Percentiles rank a stretch among this genome's conserved stretches.
Evolutionary conservation across 495 filamentous ascomycete species (phyloP).

Genomic region (Poronia punctata): DNA sequence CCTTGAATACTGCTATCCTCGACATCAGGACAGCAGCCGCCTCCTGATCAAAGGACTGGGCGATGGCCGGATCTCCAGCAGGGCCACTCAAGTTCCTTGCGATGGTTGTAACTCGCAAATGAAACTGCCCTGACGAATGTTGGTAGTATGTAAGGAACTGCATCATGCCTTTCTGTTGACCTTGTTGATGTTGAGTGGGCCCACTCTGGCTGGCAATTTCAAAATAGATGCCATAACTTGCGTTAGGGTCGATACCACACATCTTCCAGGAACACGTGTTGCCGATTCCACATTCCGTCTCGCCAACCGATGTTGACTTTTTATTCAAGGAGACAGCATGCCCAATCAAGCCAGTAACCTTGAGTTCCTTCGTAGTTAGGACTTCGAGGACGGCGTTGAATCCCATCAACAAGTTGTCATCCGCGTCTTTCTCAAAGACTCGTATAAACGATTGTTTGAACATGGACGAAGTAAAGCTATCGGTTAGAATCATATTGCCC

Average conservation of each 20-base stretch:
- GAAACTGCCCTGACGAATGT: constrained; percentile 91
- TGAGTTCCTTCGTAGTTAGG: constrained; percentile 94
- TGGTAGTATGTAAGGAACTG: constrained; percentile 99
- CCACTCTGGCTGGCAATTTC: constrained; percentile 95
- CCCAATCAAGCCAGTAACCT: constrained; percentile 96
- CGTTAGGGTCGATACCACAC: constrained; percentile 91
- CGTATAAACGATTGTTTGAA: constrained; percentile 99
- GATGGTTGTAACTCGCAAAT: constrained; percentile 91
- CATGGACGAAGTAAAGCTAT: constrained; percentile 98
- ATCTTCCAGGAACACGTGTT: constrained; percentile 99
- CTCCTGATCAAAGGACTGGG: constrained; percentile 98
- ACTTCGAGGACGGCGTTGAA: constrained; percentile 98
- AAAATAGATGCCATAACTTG: constrained; percentile 95
- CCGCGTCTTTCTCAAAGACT: constrained; percentile 92
- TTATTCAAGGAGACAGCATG: constrained; percentile 96
- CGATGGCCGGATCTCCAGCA: constrained; percentile 92
- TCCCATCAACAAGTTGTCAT: constrained; percentile 94
- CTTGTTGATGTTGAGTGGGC: constrained; percentile 76
- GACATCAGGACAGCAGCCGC: constrained; percentile 98
- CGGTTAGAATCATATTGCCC: constrained; percentile 96
- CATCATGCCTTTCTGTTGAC: constrained; percentile 89
- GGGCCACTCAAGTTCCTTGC: constrained; percentile 88
- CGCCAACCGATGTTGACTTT: constrained; percentile 93
- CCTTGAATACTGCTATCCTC: constrained; percentile 96
- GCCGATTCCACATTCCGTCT: constrained; percentile 97